Conservation (phyloP, 2,329 filamentous ascomycete species). For the Trichoderma sp. region DNA sequence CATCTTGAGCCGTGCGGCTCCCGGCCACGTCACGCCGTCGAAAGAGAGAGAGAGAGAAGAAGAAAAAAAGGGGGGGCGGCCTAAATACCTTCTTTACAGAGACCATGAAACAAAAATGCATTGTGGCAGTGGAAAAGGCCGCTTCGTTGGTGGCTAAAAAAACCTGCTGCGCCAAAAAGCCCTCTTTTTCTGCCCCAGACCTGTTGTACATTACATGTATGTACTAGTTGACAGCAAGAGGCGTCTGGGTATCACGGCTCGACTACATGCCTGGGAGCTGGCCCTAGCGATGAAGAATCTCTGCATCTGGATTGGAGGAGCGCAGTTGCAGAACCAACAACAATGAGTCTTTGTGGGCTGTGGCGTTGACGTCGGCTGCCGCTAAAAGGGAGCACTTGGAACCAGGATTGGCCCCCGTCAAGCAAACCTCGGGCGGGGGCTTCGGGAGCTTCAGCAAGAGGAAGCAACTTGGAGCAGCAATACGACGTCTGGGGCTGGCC, state of each 20-base stretch:
- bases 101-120: background rate
- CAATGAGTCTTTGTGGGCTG: conserved; percentile 17
- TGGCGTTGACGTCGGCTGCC: conserved; percentile 23
- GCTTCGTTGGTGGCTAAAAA: background rate
- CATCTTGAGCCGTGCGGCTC: background rate
- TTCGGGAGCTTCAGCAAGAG: background rate
- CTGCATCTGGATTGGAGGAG: conserved; percentile 15
- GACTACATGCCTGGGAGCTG: background rate
- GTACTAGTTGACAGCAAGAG: background rate
- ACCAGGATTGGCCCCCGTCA: background rate
- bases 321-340: conserved; percentile 7
- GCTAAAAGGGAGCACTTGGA: conserved; percentile 1
- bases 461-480: background rate
- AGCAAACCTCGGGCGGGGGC: conserved; percentile 19
- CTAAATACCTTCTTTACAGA: background rate
- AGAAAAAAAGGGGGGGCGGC: background rate
- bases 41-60: too few relatives aligned
- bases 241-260: conserved; percentile 13
- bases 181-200: conserved; percentile 6
- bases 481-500: background rate
- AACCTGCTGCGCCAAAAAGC: conserved; percentile 9
- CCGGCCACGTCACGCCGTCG: background rate
- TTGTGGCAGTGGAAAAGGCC: conserved; percentile 16
- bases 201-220: background rate
- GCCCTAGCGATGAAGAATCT: conserved; percentile 4